Evolutionary conservation across 768 basidiomycete species (phyloP), one percentile per base, ranked within the genome.

Genomic region (Rhodotorula kratochvilovae): DNA sequence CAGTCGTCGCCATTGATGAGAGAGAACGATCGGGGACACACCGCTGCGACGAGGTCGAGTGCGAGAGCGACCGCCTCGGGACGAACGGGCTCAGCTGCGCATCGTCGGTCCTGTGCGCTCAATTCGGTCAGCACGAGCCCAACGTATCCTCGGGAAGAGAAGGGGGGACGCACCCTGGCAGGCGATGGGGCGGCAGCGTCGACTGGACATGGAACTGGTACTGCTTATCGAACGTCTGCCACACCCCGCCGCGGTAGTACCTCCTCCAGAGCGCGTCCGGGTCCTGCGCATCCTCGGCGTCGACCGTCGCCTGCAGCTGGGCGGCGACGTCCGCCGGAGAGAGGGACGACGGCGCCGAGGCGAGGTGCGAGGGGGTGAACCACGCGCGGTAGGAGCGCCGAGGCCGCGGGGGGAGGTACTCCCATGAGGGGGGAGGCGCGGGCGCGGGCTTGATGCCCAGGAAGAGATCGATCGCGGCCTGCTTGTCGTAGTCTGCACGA

Each of bases 391-490:
- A 97, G 17, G 88, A 87, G 1, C 87, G 85, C 1, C 90, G 85
- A 5, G 85, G 83, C 84, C 79, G 46, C 83, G 83, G 65, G 27
- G 63, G 29, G 42, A 39, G 27, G 31, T n/a, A 35, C 45, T 59
- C 50, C 71, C 67, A 46, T 8, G 64, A 35, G 1, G 66, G 66
- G 23, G 65, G 48, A 15, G 50, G 63, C 1, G 65, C 50, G 5
- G 46, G 25, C 17, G 61, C 46, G 36, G 63, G 59, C 54, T 65
- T 59, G 58, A 84, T 83, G 48, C 93, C 91, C 6, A 98, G 87
- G 80, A 98, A 98, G n/a, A 97, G 85, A 80, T 99, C 93, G 79
- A 97, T 99, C 12, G 95, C 94, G 16, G 89, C 85, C 81, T 99
- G 96, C 80, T 97, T 98, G 81, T 97, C 96, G 12, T 91, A 92